A percentile compares a stretch with the other conserved stretches of the same genome.
These are phyloP conservation scores for Gaertneriomyces sp. DNA, from an alignment of 192 early-diverging fungal genomes.

Conservation along the genomic window DNA sequence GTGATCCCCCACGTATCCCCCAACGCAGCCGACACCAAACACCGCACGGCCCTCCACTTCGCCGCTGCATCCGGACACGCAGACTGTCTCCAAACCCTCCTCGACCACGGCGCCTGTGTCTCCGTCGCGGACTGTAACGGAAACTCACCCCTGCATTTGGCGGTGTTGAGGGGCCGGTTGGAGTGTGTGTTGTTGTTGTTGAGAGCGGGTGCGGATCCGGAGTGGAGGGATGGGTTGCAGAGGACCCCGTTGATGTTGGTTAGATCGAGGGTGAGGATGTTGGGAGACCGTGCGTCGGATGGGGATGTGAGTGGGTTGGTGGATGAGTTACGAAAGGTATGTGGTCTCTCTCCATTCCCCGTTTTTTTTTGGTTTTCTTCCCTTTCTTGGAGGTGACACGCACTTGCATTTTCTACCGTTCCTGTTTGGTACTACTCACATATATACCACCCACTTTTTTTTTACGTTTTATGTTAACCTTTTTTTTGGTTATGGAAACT, in stretches of 20 bases:
- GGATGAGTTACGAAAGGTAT: no score
- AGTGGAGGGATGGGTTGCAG: neutral
- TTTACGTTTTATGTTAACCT: no score
- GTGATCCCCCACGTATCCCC: no score
- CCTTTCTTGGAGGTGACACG: no score
- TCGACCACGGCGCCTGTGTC: conserved; percentile 24
- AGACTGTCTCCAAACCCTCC: conserved; percentile 56
- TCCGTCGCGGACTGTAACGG: conserved; percentile 33
- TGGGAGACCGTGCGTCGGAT: no score
- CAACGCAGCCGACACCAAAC: conserved; percentile 20
- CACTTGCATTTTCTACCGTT: no score
- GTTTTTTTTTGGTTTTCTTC: no score
- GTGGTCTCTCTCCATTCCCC: no score
- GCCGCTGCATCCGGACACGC: conserved; percentile 72
- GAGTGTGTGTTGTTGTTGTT: conserved; percentile 27
- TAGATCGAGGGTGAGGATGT: neutral
- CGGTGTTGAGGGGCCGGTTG: conserved; percentile 26
- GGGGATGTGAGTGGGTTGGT: no score
- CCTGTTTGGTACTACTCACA: no score
- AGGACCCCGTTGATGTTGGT: conserved; percentile 16
- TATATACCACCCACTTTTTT: no score
- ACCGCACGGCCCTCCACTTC: conserved; percentile 79
- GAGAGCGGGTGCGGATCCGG: conserved; percentile 19
- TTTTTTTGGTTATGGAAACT: no score
- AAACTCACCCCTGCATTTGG: conserved; percentile 39